These are phyloP conservation scores for Neonothopanus nambi DNA, from an alignment of 1,284 basidiomycete genomes.

Conservation along the genomic window DNA sequence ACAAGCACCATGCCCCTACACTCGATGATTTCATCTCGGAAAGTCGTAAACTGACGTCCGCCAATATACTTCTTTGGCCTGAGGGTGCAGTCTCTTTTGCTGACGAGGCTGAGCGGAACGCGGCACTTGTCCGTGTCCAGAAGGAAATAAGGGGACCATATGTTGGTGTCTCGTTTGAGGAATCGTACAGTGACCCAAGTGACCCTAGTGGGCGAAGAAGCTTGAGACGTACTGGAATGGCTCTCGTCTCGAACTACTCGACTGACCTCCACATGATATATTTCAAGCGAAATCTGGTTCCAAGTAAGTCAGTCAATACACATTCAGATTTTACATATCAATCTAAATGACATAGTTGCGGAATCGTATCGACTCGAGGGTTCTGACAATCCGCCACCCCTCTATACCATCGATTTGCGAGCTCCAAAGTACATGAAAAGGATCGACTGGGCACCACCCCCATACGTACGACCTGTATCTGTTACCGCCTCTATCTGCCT, in stretches of 20 bases:
- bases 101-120: constrained; percentile 46
- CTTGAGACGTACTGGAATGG: constrained; percentile 59
- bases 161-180: constrained; percentile 71
- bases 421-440: constrained; percentile 41
- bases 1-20: constrained; percentile 38
- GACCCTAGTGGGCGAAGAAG: constrained; percentile 36
- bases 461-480: constrained; percentile 50
- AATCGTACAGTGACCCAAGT: constrained; percentile 39
- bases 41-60: constrained; percentile 43
- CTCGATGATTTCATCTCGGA: constrained; percentile 65
- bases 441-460: constrained; percentile 46
- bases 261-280: constrained; percentile 53
- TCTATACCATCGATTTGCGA: constrained; percentile 44
- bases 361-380: constrained; percentile 67
- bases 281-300: constrained; percentile 75
- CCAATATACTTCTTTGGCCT: constrained; percentile 74
- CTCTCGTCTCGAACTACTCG: constrained; percentile 50
- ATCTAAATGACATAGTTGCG: constrained; percentile 46
- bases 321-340: not conserved
- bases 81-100: constrained; percentile 72
- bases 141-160: constrained; percentile 35
- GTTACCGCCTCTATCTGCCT: constrained; percentile 76
- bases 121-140: constrained; percentile 47
- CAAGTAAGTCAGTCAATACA: constrained; percentile 47
- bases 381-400: constrained; percentile 46